phyloP scores from a whole-genome alignment of 2,329 filamentous ascomycete species.

The Calonectria naviculata region DNA sequence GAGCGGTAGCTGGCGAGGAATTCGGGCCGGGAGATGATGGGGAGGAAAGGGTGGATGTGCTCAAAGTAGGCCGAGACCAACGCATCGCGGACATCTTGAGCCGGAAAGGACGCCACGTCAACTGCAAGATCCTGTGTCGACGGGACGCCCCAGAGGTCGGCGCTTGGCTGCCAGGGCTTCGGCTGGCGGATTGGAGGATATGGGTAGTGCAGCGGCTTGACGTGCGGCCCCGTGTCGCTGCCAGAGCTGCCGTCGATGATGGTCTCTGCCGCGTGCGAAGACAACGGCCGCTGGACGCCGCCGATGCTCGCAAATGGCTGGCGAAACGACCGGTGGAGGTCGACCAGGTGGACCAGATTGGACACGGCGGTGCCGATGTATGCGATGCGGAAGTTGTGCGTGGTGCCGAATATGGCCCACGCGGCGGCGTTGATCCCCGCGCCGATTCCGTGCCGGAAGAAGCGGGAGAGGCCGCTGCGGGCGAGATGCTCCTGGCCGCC shows the following conservation, averaged over 20 bases:
- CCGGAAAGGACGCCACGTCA: constrained; percentile 36
- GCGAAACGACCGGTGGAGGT: constrained; percentile 36
- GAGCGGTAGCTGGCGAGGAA: constrained; percentile 35
- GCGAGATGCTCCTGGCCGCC: constrained; percentile 37
- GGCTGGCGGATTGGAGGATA: constrained; percentile 38
- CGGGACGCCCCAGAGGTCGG: constrained; percentile 32
- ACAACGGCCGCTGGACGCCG: constrained; percentile 16
- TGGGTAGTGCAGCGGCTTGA: constrained; percentile 33
- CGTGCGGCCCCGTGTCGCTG: constrained; percentile 19
- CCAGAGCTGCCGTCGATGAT: constrained; percentile 26
- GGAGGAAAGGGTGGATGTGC: constrained; percentile 38
- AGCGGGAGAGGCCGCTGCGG: constrained; percentile 34
- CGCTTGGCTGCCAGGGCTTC: constrained; percentile 36
- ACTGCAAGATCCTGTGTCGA: constrained; percentile 33
- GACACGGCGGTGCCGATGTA: constrained; percentile 40
- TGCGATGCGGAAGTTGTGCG: constrained; percentile 39
- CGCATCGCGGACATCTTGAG: constrained; percentile 39
- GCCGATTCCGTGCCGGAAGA: constrained; percentile 39
- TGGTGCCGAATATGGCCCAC: constrained; percentile 37
- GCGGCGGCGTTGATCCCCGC: constrained; percentile 36
- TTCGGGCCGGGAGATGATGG: constrained; percentile 37
- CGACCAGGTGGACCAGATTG: constrained; percentile 36
- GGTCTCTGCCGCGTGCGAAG: constrained; percentile 26
- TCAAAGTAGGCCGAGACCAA: constrained; percentile 36
- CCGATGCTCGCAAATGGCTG: constrained; percentile 32